These are phyloP conservation scores for Medicago ruthenica DNA, from an alignment of 306 rosid species.

Conservation along the genomic window DNA sequence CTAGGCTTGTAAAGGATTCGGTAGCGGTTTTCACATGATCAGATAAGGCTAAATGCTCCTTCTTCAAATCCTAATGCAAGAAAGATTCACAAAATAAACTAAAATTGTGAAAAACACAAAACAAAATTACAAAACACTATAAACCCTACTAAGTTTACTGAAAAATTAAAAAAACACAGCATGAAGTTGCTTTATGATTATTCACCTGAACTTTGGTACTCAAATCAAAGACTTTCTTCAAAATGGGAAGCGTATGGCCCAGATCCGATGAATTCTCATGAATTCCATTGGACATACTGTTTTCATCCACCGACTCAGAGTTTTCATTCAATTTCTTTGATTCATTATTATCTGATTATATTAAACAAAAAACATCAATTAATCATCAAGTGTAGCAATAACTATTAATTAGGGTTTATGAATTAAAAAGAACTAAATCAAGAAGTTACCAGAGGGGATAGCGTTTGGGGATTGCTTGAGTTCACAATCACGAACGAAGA, in stretches of 20 bases:
- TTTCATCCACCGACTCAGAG: constrained; percentile 55
- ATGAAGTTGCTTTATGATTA: neutral
- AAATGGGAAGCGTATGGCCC: constrained; percentile 77
- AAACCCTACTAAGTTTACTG: neutral
- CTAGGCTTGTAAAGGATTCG: constrained; percentile 68
- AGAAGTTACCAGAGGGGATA: constrained; percentile 44
- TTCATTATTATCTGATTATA: constrained; percentile 43
- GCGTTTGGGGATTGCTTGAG: constrained; percentile 44
- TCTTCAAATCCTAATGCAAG: constrained; percentile 72
- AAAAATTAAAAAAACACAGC: neutral
- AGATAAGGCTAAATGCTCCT: constrained; percentile 58
- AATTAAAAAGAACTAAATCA: neutral
- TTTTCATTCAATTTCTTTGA: constrained; percentile 45
- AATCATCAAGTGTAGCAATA: neutral
- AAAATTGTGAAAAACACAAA: constrained; percentile 8
- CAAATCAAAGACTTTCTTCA: constrained; percentile 69
- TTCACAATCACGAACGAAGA: constrained; percentile 45
- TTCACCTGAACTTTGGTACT: constrained; percentile 72
- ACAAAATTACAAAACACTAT: neutral
- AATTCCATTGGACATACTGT: constrained; percentile 53
- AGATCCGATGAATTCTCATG: constrained; percentile 64
- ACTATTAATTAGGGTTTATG: neutral
- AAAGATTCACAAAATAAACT: constrained; percentile 28
- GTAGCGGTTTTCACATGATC: constrained; percentile 62
- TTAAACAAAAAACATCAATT: neutral